Percentiles rank a stretch among this genome's conserved stretches.
Evolutionary conservation across 345 rosid species (phyloP).

Genomic region (Populus deltoides): DNA sequence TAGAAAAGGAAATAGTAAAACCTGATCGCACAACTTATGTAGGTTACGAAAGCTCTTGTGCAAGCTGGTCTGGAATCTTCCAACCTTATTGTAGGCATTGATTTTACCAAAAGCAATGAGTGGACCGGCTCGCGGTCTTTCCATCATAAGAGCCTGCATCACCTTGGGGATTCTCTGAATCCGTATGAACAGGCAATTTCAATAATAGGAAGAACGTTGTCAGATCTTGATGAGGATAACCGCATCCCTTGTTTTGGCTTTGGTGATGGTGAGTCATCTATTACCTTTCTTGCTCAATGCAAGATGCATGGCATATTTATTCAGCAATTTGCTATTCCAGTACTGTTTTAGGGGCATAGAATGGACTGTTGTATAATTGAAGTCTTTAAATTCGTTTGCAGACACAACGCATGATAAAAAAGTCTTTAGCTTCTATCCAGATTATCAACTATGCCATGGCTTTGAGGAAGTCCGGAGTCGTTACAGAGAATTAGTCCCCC

Average conservation of each 20-base stretch:
- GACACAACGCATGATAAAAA: conserved; percentile 24
- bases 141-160: conserved; percentile 18
- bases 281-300: not conserved
- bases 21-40: not conserved
- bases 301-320: not conserved
- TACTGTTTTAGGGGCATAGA: not conserved
- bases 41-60: conserved; percentile 24
- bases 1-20: not conserved
- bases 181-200: conserved; percentile 33
- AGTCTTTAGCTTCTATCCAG: conserved; percentile 30
- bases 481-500: conserved; percentile 24
- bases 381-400: conserved; percentile 4
- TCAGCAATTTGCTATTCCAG: not conserved
- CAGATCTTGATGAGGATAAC: conserved; percentile 27
- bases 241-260: conserved; percentile 30
- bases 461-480: conserved; percentile 24
- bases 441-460: conserved; percentile 17
- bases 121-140: conserved; percentile 26
- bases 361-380: not conserved
- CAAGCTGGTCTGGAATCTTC: conserved; percentile 31
- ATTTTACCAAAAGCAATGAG: conserved; percentile 31
- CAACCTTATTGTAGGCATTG: conserved; percentile 28
- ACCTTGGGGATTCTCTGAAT: conserved; percentile 14
- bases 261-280: conserved; percentile 19
- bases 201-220: conserved; percentile 20